phyloP scores from a whole-genome alignment of 179 eudicot species.

The Silene noctiflora region DNA sequence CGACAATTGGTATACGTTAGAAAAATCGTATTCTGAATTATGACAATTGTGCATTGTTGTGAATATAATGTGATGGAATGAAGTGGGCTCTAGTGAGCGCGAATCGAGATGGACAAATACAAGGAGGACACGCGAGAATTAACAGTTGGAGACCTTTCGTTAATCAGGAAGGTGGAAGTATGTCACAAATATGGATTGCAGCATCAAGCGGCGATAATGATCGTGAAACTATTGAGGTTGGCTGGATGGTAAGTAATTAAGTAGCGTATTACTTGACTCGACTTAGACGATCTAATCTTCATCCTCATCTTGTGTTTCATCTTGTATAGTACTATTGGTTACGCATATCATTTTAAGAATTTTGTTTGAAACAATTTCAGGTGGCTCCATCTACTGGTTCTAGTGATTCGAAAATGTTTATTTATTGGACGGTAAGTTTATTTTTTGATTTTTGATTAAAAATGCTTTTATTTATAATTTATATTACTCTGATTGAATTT shows the following conservation, averaged over 20 bases:
- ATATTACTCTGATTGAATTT: no score
- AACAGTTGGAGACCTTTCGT: background rate
- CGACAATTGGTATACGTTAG: no score
- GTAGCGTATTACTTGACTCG: background rate
- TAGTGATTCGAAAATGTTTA: background rate
- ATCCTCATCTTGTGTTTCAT: background rate
- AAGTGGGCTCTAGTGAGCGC: background rate
- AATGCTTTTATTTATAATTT: no score
- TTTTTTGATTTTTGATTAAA: no score
- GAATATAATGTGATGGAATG: no score
- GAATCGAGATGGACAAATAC: background rate
- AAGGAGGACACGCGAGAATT: background rate
- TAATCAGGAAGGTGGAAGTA: background rate
- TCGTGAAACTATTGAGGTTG: background rate
- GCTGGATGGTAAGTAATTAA: background rate
- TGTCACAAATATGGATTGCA: slow-evolving; percentile 1
- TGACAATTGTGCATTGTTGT: no score
- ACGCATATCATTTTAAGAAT: no score
- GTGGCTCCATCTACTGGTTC: background rate
- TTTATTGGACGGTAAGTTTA: background rate
- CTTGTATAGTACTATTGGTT: background rate
- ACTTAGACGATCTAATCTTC: background rate
- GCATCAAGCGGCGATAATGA: background rate
- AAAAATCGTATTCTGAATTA: no score
- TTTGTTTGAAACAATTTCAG: background rate